Percentiles rank a stretch among this genome's conserved stretches.
These are phyloP conservation scores for Blakeslea trispora DNA, from an alignment of 371 early-diverging fungal species.

Conservation along the genomic window DNA sequence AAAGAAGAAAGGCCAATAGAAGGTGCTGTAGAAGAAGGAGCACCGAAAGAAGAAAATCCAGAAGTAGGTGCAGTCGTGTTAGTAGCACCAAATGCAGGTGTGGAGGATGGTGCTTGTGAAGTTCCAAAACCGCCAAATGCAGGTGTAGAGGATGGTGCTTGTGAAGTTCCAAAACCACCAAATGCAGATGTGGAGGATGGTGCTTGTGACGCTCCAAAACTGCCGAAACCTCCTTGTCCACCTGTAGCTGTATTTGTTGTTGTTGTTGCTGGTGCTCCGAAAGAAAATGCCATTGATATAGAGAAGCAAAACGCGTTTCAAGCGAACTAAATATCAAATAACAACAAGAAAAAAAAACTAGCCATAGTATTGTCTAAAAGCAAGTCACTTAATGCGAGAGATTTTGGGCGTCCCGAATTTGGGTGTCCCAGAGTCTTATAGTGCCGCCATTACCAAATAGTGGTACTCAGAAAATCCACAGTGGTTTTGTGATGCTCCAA, in stretches of 20 bases:
- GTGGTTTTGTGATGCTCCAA: too few relatives aligned
- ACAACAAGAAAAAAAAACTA: too few relatives aligned
- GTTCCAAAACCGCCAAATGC: constrained; percentile 22
- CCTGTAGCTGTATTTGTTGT: constrained; percentile 10
- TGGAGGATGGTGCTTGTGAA: constrained; percentile 17
- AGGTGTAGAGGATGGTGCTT: constrained; percentile 11
- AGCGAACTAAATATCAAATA: too few relatives aligned
- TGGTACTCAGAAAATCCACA: too few relatives aligned
- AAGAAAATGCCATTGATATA: constrained; percentile 23
- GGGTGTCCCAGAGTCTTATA: too few relatives aligned
- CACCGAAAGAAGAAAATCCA: constrained; percentile 1
- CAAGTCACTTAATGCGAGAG: too few relatives aligned
- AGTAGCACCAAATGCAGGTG: neutral
- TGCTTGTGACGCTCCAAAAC: constrained; percentile 28
- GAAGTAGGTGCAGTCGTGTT: constrained; percentile 4
- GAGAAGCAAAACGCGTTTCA: constrained; percentile 13
- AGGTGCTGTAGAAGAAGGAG: neutral
- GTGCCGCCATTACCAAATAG: too few relatives aligned
- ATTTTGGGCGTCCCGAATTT: too few relatives aligned
- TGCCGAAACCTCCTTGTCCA: neutral
- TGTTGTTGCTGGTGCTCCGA: constrained; percentile 32
- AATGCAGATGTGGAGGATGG: constrained; percentile 3
- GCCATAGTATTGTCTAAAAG: too few relatives aligned
- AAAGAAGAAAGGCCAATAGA: constrained; percentile 4
- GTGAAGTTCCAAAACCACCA: constrained; percentile 27